These are phyloP conservation scores for Eutrema japonicum DNA, from an alignment of 345 rosid genomes.

Conservation along the genomic window DNA sequence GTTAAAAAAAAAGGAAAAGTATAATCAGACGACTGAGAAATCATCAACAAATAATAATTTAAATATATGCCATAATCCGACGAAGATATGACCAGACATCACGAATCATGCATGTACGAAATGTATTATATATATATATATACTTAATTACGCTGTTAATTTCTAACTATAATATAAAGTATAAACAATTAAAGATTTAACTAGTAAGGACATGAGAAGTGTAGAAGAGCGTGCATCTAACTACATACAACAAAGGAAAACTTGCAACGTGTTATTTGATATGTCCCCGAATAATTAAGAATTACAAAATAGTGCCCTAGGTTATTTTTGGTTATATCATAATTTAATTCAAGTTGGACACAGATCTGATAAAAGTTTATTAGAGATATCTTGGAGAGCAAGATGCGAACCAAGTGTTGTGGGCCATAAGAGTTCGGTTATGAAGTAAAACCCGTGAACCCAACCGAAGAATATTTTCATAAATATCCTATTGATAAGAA, in stretches of 20 bases:
- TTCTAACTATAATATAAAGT: neutral
- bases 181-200: neutral
- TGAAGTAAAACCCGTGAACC: too few relatives aligned
- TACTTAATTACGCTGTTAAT: neutral
- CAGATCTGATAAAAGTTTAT: conserved; percentile 26
- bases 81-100: conserved; percentile 36
- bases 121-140: conserved; percentile 4
- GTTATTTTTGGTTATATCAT: conserved; percentile 4
- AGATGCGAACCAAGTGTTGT: too few relatives aligned
- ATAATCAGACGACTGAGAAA: neutral
- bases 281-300: conserved; percentile 11
- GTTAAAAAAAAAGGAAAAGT: neutral
- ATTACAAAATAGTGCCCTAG: conserved; percentile 20
- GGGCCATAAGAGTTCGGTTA: too few relatives aligned
- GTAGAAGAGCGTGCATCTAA: conserved; percentile 42
- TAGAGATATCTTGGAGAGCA: too few relatives aligned
- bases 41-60: neutral
- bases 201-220: conserved; percentile 26
- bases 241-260: conserved; percentile 42
- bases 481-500: too few relatives aligned
- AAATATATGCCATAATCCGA: conserved; percentile 31
- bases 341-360: conserved; percentile 20
- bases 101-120: conserved; percentile 35
- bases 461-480: too few relatives aligned
- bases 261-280: conserved; percentile 28